Evolutionary conservation across 1,139 yeast genomes (phyloP).

Genomic region (Protomyces inouyei): DNA sequence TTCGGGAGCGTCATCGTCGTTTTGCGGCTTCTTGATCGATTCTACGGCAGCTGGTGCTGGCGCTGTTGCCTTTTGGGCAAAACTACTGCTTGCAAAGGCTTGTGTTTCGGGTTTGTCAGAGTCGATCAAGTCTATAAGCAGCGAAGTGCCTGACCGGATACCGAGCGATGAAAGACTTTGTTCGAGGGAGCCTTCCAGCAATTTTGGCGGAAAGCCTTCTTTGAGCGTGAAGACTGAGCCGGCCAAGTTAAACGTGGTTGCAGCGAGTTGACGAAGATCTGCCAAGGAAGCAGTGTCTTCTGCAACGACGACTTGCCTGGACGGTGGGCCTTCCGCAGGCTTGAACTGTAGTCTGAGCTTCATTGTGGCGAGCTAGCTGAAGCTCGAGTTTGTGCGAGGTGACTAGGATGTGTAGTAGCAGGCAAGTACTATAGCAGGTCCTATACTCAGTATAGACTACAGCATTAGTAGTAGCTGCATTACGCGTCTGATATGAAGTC

Average conservation of each 20-base stretch:
- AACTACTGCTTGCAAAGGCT: not conserved
- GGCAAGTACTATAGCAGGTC: too few relatives aligned
- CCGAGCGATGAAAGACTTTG: constrained; percentile 43
- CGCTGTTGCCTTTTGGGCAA: not conserved
- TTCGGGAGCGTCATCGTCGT: constrained; percentile 4
- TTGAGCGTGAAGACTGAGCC: constrained; percentile 39
- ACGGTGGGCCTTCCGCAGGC: not conserved
- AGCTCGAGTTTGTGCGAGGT: not conserved
- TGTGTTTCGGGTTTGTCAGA: not conserved
- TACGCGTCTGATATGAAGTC: too few relatives aligned
- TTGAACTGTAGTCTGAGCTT: constrained; percentile 7
- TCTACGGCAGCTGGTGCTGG: not conserved
- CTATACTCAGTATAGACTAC: too few relatives aligned
- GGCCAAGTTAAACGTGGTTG: constrained; percentile 14
- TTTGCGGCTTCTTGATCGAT: not conserved
- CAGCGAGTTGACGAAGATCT: constrained; percentile 34
- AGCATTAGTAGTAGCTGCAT: too few relatives aligned
- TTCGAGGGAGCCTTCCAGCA: constrained; percentile 40
- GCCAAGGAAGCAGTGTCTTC: constrained; percentile 36
- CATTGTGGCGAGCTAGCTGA: not conserved
- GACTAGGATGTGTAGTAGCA: too few relatives aligned
- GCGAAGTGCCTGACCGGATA: constrained; percentile 56
- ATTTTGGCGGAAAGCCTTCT: constrained; percentile 60
- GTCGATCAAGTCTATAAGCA: constrained; percentile 41
- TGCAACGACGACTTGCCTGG: constrained; percentile 33